Conservation (phyloP, 2,329 filamentous ascomycete genomes). For the Chaetomiaceae sp. region DNA sequence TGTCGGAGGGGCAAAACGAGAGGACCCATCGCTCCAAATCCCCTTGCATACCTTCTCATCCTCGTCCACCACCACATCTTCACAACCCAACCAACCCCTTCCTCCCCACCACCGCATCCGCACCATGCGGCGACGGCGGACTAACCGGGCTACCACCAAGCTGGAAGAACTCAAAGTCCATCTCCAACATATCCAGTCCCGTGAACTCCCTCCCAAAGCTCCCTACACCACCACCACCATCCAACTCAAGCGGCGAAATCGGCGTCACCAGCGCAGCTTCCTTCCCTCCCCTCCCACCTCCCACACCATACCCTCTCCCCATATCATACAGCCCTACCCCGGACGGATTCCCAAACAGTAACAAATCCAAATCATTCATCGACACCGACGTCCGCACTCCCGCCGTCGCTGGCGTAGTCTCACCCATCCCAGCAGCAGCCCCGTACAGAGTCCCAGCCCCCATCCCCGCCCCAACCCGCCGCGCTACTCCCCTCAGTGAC, state of each 20-base stretch:
- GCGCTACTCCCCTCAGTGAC: no score
- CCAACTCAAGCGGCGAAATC: constrained; percentile 7
- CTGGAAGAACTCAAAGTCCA: constrained; percentile 10
- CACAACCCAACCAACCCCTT: neutral
- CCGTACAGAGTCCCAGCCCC: neutral
- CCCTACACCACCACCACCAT: neutral
- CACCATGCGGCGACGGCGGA: constrained; percentile 12
- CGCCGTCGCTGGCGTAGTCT: neutral
- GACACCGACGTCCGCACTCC: neutral
- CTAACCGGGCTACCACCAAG: constrained; percentile 12
- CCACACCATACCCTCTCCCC: no score
- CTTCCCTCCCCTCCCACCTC: neutral
- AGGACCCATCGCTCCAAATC: no score
- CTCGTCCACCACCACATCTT: no score
- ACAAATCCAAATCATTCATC: constrained; percentile 8
- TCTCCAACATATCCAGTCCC: neutral
- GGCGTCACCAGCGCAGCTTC: neutral
- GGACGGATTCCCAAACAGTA: constrained; percentile 5
- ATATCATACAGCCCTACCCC: no score
- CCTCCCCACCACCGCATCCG: neutral
- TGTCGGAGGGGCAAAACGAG: no score
- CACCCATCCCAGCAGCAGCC: neutral
- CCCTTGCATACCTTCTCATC: no score
- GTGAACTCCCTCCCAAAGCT: neutral
- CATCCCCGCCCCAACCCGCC: neutral